Conservation (phyloP, 2,329 filamentous ascomycete genomes). For the Fusarium secorum region DNA sequence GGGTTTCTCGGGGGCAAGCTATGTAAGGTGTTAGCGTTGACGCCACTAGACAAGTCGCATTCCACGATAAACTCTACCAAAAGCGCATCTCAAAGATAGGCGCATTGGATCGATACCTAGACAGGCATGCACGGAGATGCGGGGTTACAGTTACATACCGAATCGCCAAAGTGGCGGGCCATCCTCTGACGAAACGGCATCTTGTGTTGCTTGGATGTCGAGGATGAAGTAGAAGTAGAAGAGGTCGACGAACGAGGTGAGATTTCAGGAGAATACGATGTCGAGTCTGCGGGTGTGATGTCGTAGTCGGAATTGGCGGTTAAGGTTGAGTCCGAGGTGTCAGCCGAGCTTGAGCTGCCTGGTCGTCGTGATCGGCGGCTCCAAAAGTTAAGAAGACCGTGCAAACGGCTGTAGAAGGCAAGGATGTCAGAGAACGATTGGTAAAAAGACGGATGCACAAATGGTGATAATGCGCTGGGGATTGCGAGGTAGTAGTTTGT, state of each 20-base stretch:
- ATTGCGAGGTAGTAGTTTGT: background rate
- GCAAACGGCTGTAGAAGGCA: constrained; percentile 31
- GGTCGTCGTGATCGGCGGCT: constrained; percentile 35
- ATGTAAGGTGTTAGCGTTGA: constrained; percentile 13
- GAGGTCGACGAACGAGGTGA: constrained; percentile 20
- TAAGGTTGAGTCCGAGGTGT: constrained; percentile 29
- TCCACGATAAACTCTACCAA: constrained; percentile 2
- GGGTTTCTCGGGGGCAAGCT: constrained; percentile 59
- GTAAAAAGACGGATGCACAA: background rate
- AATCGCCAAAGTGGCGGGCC: constrained; percentile 58
- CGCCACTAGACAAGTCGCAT: constrained; percentile 7
- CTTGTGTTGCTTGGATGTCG: constrained; percentile 34
- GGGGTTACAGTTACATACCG: constrained; percentile 50
- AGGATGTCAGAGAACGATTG: constrained; percentile 26
- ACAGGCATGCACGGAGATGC: constrained; percentile 17
- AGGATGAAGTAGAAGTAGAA: constrained; percentile 18
- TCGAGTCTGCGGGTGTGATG: constrained; percentile 22
- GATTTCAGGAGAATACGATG: constrained; percentile 13
- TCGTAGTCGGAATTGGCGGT: constrained; percentile 36
- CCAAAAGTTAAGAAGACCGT: constrained; percentile 36
- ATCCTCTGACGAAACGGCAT: constrained; percentile 54
- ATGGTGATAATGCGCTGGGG: background rate
- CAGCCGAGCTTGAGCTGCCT: constrained; percentile 36
- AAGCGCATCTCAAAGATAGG: constrained; percentile 15
- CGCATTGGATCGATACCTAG: background rate